Percentiles rank a stretch among this genome's conserved stretches.
Conservation (phyloP, 169 alveolate species). For the Cryptosporidium baileyi region DNA sequence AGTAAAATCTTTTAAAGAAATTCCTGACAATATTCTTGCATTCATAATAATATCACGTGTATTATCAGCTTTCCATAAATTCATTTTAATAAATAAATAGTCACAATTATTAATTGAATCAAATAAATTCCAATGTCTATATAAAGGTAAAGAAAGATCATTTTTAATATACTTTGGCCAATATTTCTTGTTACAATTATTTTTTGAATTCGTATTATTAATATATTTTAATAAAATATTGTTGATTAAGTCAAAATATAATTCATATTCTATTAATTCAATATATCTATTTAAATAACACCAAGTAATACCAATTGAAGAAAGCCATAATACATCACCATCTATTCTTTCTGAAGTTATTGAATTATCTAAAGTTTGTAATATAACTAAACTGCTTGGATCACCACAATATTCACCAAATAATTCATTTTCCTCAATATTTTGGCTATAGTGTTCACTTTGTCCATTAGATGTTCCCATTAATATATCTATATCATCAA, state of each 20-base stretch:
- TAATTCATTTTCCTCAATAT: not conserved
- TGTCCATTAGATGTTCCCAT: constrained; percentile 57
- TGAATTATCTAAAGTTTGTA: constrained; percentile 54
- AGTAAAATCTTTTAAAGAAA: constrained; percentile 50
- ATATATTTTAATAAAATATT: constrained; percentile 36
- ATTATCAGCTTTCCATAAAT: constrained; percentile 42
- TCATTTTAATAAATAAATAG: constrained; percentile 6
- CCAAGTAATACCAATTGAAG: constrained; percentile 57
- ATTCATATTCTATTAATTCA: constrained; percentile 37
- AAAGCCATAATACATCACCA: constrained; percentile 49
- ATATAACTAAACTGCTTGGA: constrained; percentile 54
- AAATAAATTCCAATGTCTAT: constrained; percentile 60
- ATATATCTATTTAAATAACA: constrained; percentile 41
- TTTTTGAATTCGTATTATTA: not conserved
- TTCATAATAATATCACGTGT: constrained; percentile 35
- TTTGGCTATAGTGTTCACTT: not conserved
- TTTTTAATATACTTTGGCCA: constrained; percentile 64
- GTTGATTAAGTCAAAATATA: constrained; percentile 30
- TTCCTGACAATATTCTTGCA: constrained; percentile 40
- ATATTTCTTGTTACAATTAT: not conserved
- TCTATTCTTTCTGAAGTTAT: constrained; percentile 50
- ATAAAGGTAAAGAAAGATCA: constrained; percentile 51
- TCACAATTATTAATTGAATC: constrained; percentile 45
- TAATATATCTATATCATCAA: constrained; percentile 49
- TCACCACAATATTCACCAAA: constrained; percentile 68